phyloP scores from a whole-genome alignment of 1,284 basidiomycete species.

The Quambalaria eucalypti region DNA sequence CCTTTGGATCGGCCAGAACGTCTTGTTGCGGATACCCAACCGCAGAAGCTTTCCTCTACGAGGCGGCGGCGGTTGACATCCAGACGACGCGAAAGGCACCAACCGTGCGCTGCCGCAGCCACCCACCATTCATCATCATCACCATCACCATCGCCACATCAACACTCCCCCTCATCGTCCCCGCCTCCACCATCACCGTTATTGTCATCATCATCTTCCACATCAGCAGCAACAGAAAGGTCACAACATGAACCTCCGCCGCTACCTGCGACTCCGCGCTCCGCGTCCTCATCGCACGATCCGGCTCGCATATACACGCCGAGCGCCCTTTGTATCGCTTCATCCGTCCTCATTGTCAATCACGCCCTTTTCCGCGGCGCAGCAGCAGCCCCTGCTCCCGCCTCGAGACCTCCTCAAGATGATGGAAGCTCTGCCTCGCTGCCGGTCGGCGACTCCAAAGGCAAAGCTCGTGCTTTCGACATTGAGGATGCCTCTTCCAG shows the following conservation, averaged over 20 bases:
- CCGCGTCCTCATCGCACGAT: not conserved
- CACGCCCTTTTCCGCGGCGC: not conserved
- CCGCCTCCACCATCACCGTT: not conserved
- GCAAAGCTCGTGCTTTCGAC: not conserved
- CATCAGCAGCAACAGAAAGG: not conserved
- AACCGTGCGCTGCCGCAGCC: too few species aligned
- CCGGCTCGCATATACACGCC: not conserved
- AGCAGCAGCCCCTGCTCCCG: not conserved
- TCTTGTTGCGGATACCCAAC: too few species aligned
- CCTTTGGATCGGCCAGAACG: too few species aligned
- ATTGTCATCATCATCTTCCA: not conserved
- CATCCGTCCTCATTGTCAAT: too few species aligned
- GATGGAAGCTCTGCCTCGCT: not conserved
- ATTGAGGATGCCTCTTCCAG: too few species aligned
- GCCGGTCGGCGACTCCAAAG: not conserved
- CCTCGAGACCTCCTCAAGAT: not conserved
- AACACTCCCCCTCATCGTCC: not conserved
- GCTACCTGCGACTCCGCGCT: not conserved
- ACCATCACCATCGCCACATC: not conserved
- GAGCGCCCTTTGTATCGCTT: too few species aligned
- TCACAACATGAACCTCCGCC: not conserved
- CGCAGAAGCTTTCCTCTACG: not conserved
- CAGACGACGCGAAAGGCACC: too few species aligned
- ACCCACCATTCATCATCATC: too few species aligned
- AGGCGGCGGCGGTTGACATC: not conserved